Conservation (phyloP, 2,329 filamentous ascomycete species). For the Alternaria arborescens region DNA sequence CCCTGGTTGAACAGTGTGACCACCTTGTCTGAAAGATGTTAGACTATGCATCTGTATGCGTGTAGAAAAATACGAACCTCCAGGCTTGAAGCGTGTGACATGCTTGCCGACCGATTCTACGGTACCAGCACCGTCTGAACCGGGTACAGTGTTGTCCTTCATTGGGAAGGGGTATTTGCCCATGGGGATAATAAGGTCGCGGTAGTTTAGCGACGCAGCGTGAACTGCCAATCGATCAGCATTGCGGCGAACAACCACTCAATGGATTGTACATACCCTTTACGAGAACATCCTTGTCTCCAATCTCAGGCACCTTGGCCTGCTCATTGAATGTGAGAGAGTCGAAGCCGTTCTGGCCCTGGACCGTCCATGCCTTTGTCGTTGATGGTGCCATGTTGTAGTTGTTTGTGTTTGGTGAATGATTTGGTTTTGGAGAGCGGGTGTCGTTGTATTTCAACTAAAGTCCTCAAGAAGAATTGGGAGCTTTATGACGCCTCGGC, state of each 20-base stretch:
- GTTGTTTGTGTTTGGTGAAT: not conserved
- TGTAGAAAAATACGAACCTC: slow-evolving; percentile 46
- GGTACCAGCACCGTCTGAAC: slow-evolving; percentile 62
- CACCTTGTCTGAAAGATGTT: slow-evolving; percentile 59
- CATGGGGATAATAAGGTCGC: slow-evolving; percentile 59
- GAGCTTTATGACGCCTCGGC: slow-evolving; percentile 1
- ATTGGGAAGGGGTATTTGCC: slow-evolving; percentile 57
- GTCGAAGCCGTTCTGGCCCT: slow-evolving; percentile 66
- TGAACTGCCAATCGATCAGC: slow-evolving; percentile 50
- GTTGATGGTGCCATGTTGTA: slow-evolving; percentile 52
- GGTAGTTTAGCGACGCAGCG: slow-evolving; percentile 59
- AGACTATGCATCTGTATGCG: not conserved
- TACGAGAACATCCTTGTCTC: slow-evolving; percentile 76
- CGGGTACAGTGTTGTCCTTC: slow-evolving; percentile 54
- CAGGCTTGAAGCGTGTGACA: slow-evolving; percentile 63
- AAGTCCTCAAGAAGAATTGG: not conserved
- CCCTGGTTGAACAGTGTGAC: slow-evolving; percentile 70
- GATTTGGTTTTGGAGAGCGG: not conserved
- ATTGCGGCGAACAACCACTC: not conserved
- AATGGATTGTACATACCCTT: slow-evolving; percentile 56
- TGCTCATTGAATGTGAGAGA: slow-evolving; percentile 64
- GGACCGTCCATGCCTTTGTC: slow-evolving; percentile 66
- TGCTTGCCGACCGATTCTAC: slow-evolving; percentile 64
- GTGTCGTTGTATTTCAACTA: not conserved
- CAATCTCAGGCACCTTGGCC: slow-evolving; percentile 65